Percentiles rank a stretch among this genome's conserved stretches.
Conservation (phyloP, 345 rosid species). For the Iberis pinnata region DNA sequence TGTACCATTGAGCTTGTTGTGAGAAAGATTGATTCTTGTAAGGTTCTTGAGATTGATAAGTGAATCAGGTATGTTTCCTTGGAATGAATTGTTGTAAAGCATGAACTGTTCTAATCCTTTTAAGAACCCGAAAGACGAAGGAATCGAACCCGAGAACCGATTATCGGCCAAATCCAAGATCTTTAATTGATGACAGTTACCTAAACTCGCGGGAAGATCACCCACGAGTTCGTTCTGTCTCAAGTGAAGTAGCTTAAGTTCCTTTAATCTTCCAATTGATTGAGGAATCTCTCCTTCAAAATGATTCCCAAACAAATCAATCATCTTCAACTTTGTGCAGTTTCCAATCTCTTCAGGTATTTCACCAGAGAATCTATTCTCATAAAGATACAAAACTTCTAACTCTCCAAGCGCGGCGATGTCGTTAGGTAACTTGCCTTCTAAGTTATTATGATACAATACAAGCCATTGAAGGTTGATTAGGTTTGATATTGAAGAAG, state of each 20-base stretch:
- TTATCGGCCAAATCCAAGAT: slow-evolving; percentile 92
- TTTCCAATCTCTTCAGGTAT: slow-evolving; percentile 81
- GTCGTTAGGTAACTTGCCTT: slow-evolving; percentile 58
- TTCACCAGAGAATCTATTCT: slow-evolving; percentile 59
- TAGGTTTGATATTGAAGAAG: slow-evolving; percentile 60
- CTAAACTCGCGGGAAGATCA: slow-evolving; percentile 57
- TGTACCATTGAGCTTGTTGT: slow-evolving; percentile 66
- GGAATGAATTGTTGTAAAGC: slow-evolving; percentile 84
- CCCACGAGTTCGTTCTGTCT: slow-evolving; percentile 76
- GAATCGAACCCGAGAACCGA: slow-evolving; percentile 54
- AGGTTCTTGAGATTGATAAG: slow-evolving; percentile 54
- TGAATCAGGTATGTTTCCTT: slow-evolving; percentile 60
- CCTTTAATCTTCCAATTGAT: slow-evolving; percentile 50
- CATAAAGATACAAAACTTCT: slow-evolving; percentile 61
- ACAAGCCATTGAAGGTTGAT: slow-evolving; percentile 57
- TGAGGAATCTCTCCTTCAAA: slow-evolving; percentile 63
- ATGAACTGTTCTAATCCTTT: slow-evolving; percentile 53
- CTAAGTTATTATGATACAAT: slow-evolving; percentile 66
- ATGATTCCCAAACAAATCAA: slow-evolving; percentile 72
- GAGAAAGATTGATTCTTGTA: slow-evolving; percentile 78
- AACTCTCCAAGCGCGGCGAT: slow-evolving; percentile 50
- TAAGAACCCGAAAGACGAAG: slow-evolving; percentile 50
- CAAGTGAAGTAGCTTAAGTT: slow-evolving; percentile 58
- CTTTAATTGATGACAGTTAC: slow-evolving; percentile 58
- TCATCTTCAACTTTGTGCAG: slow-evolving; percentile 64